Evolutionary conservation across 768 basidiomycete species (phyloP).

Genomic region (Leccinum aurantiacum): DNA sequence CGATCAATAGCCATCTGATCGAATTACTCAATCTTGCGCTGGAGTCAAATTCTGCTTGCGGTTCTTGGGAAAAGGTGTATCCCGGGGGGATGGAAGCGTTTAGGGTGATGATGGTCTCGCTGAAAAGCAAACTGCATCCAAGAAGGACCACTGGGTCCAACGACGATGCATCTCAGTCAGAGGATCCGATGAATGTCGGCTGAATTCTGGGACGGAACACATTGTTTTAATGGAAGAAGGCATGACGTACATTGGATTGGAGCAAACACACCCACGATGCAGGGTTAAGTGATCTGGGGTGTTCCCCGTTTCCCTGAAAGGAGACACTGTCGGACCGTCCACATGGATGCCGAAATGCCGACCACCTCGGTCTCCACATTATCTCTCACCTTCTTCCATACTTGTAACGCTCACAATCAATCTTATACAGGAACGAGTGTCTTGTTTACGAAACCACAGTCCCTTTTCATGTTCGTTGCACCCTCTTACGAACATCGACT

Average conservation of each 20-base stretch:
- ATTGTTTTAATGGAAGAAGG: conserved; percentile 25
- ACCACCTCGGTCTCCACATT: conserved; percentile 34
- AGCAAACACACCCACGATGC: conserved; percentile 24
- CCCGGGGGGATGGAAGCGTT: conserved; percentile 37
- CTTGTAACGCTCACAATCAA: conserved; percentile 29
- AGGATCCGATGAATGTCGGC: conserved; percentile 34
- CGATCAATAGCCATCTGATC: conserved; percentile 76
- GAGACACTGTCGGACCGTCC: not conserved
- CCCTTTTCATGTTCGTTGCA: conserved; percentile 20
- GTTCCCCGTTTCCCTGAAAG: conserved; percentile 13
- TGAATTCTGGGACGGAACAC: conserved; percentile 24
- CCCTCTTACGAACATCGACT: conserved; percentile 13
- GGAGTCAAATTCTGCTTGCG: conserved; percentile 44
- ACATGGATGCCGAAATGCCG: conserved; percentile 35
- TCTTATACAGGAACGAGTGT: conserved; percentile 34
- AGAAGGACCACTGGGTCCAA: conserved; percentile 19
- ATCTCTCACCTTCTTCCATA: conserved; percentile 32
- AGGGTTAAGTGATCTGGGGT: conserved; percentile 31
- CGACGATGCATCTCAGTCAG: conserved; percentile 19
- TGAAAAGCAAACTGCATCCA: conserved; percentile 31
- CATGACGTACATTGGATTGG: conserved; percentile 19
- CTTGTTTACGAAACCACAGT: conserved; percentile 31
- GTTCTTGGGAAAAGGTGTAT: conserved; percentile 34
- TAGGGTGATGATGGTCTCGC: conserved; percentile 32
- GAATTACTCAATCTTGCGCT: conserved; percentile 82